Evolutionary conservation across 2,329 filamentous ascomycete species (phyloP).

Genomic region (Colletotrichum cuscutae): DNA sequence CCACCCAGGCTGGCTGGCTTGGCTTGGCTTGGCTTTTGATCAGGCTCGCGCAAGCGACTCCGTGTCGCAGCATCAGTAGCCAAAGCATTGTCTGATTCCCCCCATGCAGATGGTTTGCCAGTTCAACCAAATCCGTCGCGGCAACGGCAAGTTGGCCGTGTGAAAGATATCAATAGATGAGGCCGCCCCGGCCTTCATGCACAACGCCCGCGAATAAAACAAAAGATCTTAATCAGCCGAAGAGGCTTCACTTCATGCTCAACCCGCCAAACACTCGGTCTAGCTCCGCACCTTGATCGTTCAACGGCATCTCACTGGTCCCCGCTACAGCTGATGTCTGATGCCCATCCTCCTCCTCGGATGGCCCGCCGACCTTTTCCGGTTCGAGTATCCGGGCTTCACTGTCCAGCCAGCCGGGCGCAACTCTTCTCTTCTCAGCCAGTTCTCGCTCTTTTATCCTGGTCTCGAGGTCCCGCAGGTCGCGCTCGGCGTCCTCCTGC

Average conservation of each 20-base stretch:
- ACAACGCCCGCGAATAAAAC: not conserved
- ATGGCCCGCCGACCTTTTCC: conserved; percentile 54
- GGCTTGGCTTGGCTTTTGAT: not conserved
- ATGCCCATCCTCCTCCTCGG: conserved; percentile 32
- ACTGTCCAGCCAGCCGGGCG: conserved; percentile 84
- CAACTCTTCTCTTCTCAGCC: conserved; percentile 82
- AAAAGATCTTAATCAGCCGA: not conserved
- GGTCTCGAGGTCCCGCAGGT: conserved; percentile 77
- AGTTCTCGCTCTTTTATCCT: conserved; percentile 72
- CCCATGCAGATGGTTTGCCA: not conserved
- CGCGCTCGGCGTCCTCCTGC: conserved; percentile 73
- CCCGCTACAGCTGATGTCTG: conserved; percentile 48
- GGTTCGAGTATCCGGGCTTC: conserved; percentile 77
- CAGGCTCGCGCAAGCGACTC: not conserved
- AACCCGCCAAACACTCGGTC: conserved; percentile 67
- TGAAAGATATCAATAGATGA: not conserved
- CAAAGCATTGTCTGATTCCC: not conserved
- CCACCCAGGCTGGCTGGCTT: not conserved
- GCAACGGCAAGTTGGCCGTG: not conserved
- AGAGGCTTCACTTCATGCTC: conserved; percentile 39
- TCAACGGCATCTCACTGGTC: conserved; percentile 49
- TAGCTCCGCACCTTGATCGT: conserved; percentile 65
- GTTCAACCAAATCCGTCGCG: too few relatives aligned
- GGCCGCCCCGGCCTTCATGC: not conserved
- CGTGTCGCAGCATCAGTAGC: not conserved